phyloP scores from a whole-genome alignment of 2,329 filamentous ascomycete species.

The Cladorrhinum sp. region DNA sequence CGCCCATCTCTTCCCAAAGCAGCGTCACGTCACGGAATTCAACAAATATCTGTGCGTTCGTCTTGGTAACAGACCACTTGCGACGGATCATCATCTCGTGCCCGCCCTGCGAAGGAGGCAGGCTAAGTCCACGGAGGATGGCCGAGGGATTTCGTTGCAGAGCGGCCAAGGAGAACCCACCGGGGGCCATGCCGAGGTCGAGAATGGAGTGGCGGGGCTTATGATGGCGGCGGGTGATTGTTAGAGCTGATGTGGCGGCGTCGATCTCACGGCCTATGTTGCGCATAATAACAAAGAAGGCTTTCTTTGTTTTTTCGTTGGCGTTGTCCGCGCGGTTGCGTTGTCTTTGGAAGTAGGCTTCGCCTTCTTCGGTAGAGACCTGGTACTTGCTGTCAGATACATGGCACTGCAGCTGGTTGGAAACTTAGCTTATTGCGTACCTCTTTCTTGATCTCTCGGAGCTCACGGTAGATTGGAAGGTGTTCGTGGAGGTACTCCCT shows the following conservation, averaged over 20 bases:
- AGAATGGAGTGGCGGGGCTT: slow-evolving; percentile 36
- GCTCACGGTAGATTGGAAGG: background rate
- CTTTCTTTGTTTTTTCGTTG: slow-evolving; percentile 15
- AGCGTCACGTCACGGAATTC: slow-evolving; percentile 37
- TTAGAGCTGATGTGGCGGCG: slow-evolving; percentile 32
- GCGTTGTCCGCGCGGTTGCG: slow-evolving; percentile 37
- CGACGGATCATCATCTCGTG: slow-evolving; percentile 37
- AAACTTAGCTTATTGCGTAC: background rate
- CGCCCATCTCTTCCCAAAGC: slow-evolving; percentile 45
- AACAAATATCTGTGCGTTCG: slow-evolving; percentile 18
- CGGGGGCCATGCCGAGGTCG: slow-evolving; percentile 56
- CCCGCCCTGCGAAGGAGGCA: slow-evolving; percentile 41
- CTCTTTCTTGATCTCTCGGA: background rate
- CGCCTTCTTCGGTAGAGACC: slow-evolving; percentile 30
- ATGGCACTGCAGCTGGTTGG: no score
- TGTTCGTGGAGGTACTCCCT: background rate
- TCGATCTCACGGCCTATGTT: slow-evolving; percentile 43
- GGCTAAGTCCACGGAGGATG: slow-evolving; percentile 37
- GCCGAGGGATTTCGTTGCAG: slow-evolving; percentile 37
- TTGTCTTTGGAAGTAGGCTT: slow-evolving; percentile 42
- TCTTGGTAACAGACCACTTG: background rate
- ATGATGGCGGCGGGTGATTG: slow-evolving; percentile 15
- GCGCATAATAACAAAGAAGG: slow-evolving; percentile 44
- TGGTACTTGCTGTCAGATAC: background rate
- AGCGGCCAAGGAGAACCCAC: slow-evolving; percentile 45